Evolutionary conservation across 202 grass and related monocot genomes (phyloP).

Genomic region (Schoenoplectus tabernaemontani): DNA sequence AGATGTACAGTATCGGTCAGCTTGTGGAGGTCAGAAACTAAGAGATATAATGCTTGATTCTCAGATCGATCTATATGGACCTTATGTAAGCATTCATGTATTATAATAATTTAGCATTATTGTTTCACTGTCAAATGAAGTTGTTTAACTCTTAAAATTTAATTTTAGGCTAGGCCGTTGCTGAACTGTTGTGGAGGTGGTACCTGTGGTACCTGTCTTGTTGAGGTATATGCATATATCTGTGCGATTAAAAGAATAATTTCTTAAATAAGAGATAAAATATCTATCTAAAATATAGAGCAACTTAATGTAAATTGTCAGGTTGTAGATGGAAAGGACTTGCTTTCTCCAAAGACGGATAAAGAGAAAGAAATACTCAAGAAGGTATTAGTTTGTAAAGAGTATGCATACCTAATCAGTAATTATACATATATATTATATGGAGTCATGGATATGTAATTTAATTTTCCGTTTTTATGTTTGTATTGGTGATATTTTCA

Average conservation of each 20-base stretch:
- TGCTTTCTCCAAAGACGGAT: conserved; percentile 57
- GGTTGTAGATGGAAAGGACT: conserved; percentile 70
- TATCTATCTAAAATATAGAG: background rate
- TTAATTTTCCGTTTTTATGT: background rate
- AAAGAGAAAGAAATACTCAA: conserved; percentile 67
- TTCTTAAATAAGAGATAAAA: background rate
- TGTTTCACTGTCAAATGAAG: background rate
- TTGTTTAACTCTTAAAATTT: background rate
- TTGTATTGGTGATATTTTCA: conserved; percentile 21
- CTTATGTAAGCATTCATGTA: conserved; percentile 45
- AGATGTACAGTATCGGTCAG: conserved; percentile 74
- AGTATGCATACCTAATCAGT: background rate
- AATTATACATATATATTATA: background rate
- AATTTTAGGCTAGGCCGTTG: conserved; percentile 49
- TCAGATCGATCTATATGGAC: conserved; percentile 83
- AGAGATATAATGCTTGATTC: conserved; percentile 78
- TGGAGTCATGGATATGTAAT: background rate
- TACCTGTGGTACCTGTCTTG: conserved; percentile 68
- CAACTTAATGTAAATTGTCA: conserved; percentile 19
- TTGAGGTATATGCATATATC: conserved; percentile 49
- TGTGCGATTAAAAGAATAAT: background rate
- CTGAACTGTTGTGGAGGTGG: conserved; percentile 63
- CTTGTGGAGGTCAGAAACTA: conserved; percentile 75
- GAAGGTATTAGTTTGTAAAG: conserved; percentile 38
- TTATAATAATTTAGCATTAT: background rate